phyloP scores from a whole-genome alignment of 2,329 filamentous ascomycete genomes.

The Monilinia fructigena region DNA sequence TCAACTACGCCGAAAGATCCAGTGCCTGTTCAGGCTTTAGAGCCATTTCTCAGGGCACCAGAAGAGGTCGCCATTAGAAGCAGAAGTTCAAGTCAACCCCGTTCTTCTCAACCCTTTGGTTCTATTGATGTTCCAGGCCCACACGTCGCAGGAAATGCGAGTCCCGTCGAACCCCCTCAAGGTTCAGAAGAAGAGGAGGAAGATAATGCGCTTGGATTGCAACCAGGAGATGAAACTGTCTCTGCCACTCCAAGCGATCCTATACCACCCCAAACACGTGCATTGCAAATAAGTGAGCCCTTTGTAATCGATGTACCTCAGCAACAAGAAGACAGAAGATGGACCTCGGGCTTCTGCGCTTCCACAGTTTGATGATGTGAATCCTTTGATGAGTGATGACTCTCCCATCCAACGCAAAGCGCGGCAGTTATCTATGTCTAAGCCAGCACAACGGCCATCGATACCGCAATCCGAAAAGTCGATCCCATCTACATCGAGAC shows the following conservation, averaged over 20 bases:
- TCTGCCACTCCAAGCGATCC: slow-evolving; percentile 18
- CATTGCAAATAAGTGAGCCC: neutral
- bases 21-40: slow-evolving; percentile 20
- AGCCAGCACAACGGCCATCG: slow-evolving; percentile 7
- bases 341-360: neutral
- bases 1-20: slow-evolving; percentile 28
- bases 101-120: slow-evolving; percentile 15
- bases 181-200: slow-evolving; percentile 18
- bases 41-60: slow-evolving; percentile 13
- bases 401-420: slow-evolving; percentile 20
- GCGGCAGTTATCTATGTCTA: slow-evolving; percentile 18
- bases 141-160: slow-evolving; percentile 3
- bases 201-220: neutral
- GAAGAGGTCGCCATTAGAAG: slow-evolving; percentile 17
- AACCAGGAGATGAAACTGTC: neutral
- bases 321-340: neutral
- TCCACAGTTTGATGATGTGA: slow-evolving; percentile 3
- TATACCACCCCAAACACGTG: slow-evolving; percentile 1
- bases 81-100: slow-evolving; percentile 12
- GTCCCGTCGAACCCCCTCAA: neutral
- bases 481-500: neutral
- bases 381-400: slow-evolving; percentile 19
- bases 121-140: slow-evolving; percentile 16
- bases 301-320: slow-evolving; percentile 2
- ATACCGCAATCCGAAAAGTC: neutral